A percentile compares a stretch with the other conserved stretches of the same genome.
Evolutionary conservation across 2,329 filamentous ascomycete genomes (phyloP).

Genomic region (Fusarium torreyae): DNA sequence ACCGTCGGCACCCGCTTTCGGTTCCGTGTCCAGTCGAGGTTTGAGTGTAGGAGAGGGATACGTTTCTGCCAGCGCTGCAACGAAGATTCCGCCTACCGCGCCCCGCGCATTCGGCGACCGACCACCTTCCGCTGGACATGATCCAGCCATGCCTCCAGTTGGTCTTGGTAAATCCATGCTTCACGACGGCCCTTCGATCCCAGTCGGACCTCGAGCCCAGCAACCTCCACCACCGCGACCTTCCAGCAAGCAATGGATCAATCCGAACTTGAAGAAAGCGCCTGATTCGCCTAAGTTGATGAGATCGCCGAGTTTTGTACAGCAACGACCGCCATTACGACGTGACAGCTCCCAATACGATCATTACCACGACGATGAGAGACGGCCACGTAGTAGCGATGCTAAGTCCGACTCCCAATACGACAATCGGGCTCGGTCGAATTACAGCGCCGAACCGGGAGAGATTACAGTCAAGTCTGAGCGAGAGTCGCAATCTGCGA

Average conservation of each 20-base stretch:
- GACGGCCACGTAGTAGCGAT: constrained; percentile 68
- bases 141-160: constrained; percentile 55
- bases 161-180: constrained; percentile 60
- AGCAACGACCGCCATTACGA: constrained; percentile 58
- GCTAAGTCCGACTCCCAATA: constrained; percentile 62
- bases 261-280: constrained; percentile 66
- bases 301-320: constrained; percentile 66
- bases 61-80: constrained; percentile 51
- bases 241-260: constrained; percentile 74
- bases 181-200: constrained; percentile 65
- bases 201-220: constrained; percentile 68
- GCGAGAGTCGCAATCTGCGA: constrained; percentile 56
- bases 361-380: constrained; percentile 58
- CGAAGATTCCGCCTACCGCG: constrained; percentile 68
- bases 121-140: constrained; percentile 60
- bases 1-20: constrained; percentile 72
- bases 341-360: constrained; percentile 56
- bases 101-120: constrained; percentile 68
- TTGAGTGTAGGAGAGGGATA: constrained; percentile 53
- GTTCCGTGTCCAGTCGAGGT: constrained; percentile 67
- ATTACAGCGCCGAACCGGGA: constrained; percentile 64
- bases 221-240: constrained; percentile 62
- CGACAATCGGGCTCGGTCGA: constrained; percentile 57
- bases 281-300: constrained; percentile 68
- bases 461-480: constrained; percentile 62